phyloP scores from a whole-genome alignment of 768 basidiomycete genomes.

The Tubosaeta sp. region DNA sequence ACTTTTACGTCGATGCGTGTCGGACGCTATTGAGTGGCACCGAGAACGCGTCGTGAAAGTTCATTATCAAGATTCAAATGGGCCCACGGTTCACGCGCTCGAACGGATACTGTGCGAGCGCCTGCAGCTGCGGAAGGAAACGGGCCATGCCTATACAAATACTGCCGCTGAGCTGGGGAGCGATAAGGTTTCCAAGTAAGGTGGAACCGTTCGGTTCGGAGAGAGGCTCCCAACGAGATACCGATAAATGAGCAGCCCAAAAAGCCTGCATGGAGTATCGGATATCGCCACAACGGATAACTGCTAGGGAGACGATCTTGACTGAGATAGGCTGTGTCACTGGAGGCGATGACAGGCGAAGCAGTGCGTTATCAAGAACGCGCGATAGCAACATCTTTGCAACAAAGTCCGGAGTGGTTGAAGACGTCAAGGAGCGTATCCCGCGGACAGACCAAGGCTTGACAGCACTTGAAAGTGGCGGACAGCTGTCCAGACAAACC shows the following conservation, averaged over 20 bases:
- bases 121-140: background rate
- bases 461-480: no score
- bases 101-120: conserved; percentile 1
- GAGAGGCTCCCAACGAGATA: background rate
- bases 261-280: background rate
- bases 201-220: background rate
- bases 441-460: background rate
- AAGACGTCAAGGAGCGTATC: background rate
- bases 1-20: background rate
- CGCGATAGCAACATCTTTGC: background rate
- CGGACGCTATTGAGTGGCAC: background rate
- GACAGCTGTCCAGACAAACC: no score
- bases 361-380: conserved; percentile 5
- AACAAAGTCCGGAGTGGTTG: conserved; percentile 1
- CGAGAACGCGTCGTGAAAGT: background rate
- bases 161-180: conserved; percentile 12
- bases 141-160: conserved; percentile 5
- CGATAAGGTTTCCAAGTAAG: conserved; percentile 13
- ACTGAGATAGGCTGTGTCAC: background rate
- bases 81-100: conserved; percentile 1
- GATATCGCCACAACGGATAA: background rate
- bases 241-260: background rate
- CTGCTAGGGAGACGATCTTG: background rate
- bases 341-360: conserved; percentile 9
- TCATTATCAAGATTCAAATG: background rate